phyloP scores from a whole-genome alignment of 495 filamentous ascomycete species.

The Choiromyces venosus region DNA sequence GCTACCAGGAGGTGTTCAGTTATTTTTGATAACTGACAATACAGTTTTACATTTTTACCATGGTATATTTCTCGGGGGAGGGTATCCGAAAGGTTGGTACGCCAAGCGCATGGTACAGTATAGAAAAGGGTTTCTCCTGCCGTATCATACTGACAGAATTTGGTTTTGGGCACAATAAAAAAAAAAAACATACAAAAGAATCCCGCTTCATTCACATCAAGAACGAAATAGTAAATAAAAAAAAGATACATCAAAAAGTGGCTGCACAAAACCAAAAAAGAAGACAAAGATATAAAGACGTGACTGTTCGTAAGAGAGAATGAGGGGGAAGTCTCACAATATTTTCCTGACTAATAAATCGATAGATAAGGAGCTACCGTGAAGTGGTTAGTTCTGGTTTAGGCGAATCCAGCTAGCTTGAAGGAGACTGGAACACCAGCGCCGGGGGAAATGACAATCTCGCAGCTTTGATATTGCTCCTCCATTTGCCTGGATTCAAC shows the following conservation, averaged over 20 bases:
- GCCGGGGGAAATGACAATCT: conserved; percentile 63
- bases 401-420: conserved; percentile 44
- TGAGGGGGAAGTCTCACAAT: neutral
- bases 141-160: neutral
- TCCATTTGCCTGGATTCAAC: conserved; percentile 50
- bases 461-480: conserved; percentile 54
- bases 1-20: too few relatives aligned
- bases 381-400: neutral
- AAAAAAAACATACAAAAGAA: neutral
- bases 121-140: too few relatives aligned
- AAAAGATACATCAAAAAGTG: conserved; percentile 5
- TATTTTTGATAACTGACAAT: too few relatives aligned
- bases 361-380: neutral
- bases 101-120: too few relatives aligned
- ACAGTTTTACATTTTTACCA: too few relatives aligned
- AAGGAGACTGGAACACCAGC: conserved; percentile 59
- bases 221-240: too few relatives aligned
- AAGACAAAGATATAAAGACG: neutral
- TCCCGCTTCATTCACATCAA: neutral
- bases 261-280: neutral
- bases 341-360: neutral
- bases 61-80: too few relatives aligned
- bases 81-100: too few relatives aligned
- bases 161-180: neutral
- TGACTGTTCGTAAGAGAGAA: neutral